Evolutionary conservation across 768 basidiomycete species (phyloP), one percentile per base, ranked within the genome.

Genomic region (Vararia minispora): DNA sequence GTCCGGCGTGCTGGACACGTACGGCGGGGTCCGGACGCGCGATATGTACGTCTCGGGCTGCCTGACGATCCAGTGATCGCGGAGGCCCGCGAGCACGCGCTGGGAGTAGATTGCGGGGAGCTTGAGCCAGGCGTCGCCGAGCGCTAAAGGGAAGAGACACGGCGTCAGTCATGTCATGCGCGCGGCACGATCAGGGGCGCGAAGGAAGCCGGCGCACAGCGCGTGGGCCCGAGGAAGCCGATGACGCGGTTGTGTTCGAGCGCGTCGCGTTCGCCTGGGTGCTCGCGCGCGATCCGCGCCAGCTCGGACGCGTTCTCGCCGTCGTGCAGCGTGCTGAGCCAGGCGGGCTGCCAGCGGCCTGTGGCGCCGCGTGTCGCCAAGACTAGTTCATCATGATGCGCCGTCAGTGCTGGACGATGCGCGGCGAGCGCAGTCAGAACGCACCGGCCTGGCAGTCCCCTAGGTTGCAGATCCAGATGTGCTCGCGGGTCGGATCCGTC

Each of bases 391-490:
- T 32, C 29, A 42, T 25, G 18, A 26, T 41, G 37, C 35, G 47
- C 37, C 25, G 17, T 28, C 23, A 26, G 18, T 16, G 11, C 3
- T n/a, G 35, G 33, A 35, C 23, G 25, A 17, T 24, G 22, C 28
- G 28, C 30, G 17, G 7, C 30, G 35, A 20, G 21, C 25, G 25
- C 34, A 39, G 3, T 28, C 41, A 37, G 32, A 18, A 61, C 77
- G 45, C 46, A 82, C 82, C 65, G 43, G 80, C 80, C 65, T 81
- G 77, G 54, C 80, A 85, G 52, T 87, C 84, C 11, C 84, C 84
- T 20, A 87, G 64, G 51, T 85, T 85, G 5, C 82, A 83, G 33
- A 86, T 59, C 84, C 84, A 87, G 16, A 86, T 60, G 45, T 83
- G 72, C 50, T 70, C 63, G 45, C 72, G 69, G 14, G 72, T 63